Conservation (phyloP, 768 basidiomycete species). For the Plicaturopsis crispa region DNA sequence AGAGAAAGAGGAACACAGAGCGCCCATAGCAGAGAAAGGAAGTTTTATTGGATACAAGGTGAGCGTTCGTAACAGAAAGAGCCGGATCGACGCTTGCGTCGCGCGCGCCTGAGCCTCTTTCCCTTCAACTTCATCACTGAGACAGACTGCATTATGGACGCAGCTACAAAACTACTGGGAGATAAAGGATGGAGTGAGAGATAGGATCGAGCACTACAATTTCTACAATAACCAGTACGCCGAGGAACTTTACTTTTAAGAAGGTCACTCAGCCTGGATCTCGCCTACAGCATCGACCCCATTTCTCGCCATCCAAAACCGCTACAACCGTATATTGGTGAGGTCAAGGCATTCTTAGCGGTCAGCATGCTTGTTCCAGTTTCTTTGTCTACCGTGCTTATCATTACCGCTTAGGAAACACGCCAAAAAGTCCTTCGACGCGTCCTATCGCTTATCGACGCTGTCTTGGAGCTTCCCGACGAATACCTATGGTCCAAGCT, state of each 20-base stretch:
- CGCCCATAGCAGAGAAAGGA: slow-evolving; percentile 26
- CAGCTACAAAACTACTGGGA: slow-evolving; percentile 27
- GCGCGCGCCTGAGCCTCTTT: background rate
- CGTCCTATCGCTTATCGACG: slow-evolving; percentile 22
- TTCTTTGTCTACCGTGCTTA: background rate
- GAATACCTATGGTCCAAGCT: slow-evolving; percentile 22
- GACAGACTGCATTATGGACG: background rate
- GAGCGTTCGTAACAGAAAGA: background rate
- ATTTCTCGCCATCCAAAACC: slow-evolving; percentile 20
- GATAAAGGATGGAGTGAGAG: slow-evolving; percentile 26
- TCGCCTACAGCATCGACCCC: slow-evolving; percentile 22
- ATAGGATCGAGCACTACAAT: slow-evolving; percentile 27
- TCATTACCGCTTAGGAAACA: slow-evolving; percentile 11
- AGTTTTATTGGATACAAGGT: slow-evolving; percentile 28
- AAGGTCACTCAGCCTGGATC: too few species aligned
- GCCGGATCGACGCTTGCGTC: too few species aligned
- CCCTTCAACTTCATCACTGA: background rate
- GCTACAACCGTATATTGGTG: slow-evolving; percentile 20
- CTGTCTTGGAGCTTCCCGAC: slow-evolving; percentile 22
- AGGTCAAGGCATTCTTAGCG: slow-evolving; percentile 22
- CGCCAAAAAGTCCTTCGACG: slow-evolving; percentile 22
- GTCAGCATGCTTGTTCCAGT: slow-evolving; percentile 1
- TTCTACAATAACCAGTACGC: slow-evolving; percentile 21
- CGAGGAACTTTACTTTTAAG: background rate
- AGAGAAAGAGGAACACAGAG: slow-evolving; percentile 22